Evolutionary conservation across 192 early-diverging fungal species (phyloP).

Genomic region (Backusella morwellensis): DNA sequence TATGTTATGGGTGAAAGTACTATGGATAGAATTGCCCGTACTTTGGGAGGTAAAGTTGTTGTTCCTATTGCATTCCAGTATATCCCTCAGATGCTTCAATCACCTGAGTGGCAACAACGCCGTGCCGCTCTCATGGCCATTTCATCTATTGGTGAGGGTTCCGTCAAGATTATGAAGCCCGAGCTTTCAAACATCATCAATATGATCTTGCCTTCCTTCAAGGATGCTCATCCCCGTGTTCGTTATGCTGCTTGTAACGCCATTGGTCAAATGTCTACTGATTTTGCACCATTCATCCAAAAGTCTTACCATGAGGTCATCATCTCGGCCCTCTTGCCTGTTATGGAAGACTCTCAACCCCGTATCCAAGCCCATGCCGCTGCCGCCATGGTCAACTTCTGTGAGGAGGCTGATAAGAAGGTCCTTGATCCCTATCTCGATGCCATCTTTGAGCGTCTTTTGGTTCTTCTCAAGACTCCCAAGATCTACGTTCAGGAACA

Average conservation of each 20-base stretch:
- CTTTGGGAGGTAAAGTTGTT: conserved; percentile 85
- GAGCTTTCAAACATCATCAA: conserved; percentile 84
- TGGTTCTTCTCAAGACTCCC: conserved; percentile 78
- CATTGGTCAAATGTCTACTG: conserved; percentile 96
- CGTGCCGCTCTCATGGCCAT: conserved; percentile 94
- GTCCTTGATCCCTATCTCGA: conserved; percentile 88
- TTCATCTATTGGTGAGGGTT: conserved; percentile 97
- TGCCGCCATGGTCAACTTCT: conserved; percentile 97
- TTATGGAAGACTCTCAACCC: conserved; percentile 82
- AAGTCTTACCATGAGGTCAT: conserved; percentile 71
- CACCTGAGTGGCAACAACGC: conserved; percentile 83
- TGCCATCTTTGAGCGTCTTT: conserved; percentile 82
- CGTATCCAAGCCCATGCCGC: conserved; percentile 96
- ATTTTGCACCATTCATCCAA: conserved; percentile 84
- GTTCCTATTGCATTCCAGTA: conserved; percentile 84
- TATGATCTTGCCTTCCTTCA: conserved; percentile 77
- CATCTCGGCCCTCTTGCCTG: conserved; percentile 76
- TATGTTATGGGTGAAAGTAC: conserved; percentile 92
- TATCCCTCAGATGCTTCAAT: conserved; percentile 87
- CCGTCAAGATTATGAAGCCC: conserved; percentile 88
- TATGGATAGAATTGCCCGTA: conserved; percentile 90
- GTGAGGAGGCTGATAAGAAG: conserved; percentile 82
- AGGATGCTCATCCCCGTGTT: conserved; percentile 92
- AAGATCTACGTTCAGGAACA: conserved; percentile 98
- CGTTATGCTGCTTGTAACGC: conserved; percentile 96